Evolutionary conservation across 2,329 filamentous ascomycete species (phyloP), one percentile per base, ranked within the genome.

Genomic region (Thyridium curvatum): DNA sequence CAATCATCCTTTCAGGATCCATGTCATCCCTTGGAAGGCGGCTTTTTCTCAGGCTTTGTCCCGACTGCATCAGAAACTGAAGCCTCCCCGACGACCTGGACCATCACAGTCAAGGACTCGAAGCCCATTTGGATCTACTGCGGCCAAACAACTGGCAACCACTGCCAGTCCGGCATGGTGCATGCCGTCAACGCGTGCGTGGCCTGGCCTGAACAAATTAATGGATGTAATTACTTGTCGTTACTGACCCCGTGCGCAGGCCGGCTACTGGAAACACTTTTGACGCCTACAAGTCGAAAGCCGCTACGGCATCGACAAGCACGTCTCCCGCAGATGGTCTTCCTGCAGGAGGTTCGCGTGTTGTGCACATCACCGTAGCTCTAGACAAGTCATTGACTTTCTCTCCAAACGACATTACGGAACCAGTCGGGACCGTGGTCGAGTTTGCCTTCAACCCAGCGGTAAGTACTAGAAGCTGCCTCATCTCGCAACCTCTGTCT

Each of bases 111-210:
- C 32, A 63, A 66, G 30, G 59, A 69, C 46, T 66, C 62, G 4
- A 62, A 65, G 41, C 65, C 70, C 4, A 58, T 69, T 14, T 74
- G 68, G 67, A 60, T 68, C 41, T 74, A 73, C 48, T 74, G 69
- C 55, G 59, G 54, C 14, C 59, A 64, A 38, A 58, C 57, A 4
- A 59, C 55, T 21, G 58, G 52, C 2, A 58, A 61, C 30, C 68
- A 73, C 47, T 74, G 71, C 51, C 62, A 71, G 46, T 56, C 42
- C 16, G 61, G 61, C 38, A 65, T 65, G 62, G 53, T 65, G 2
- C 59, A 61, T 18, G 46, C 56, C 36, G 55, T 65, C 45, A 65
- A 65, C 44, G 54, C 59, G 51, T 61, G 40, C 45, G 58, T 52
- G 15, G n/a, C 13, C 29, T 30, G 28, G 14, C 6, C 30, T 8